Evolutionary conservation across 805 yeast species (phyloP).

Genomic region (Yueomyces sinensis): DNA sequence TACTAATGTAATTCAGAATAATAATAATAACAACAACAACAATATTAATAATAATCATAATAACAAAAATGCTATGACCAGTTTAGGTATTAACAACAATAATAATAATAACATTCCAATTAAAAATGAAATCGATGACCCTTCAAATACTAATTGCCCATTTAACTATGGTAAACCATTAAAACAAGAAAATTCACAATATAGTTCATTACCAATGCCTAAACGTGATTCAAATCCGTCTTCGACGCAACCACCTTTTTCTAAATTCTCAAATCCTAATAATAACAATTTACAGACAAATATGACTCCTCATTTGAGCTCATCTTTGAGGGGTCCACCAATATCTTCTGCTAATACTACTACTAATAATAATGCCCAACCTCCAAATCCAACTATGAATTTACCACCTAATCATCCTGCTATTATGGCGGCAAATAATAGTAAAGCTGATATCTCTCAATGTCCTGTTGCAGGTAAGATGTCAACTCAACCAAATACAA

Average conservation of each 20-base stretch:
- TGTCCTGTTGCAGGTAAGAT: neutral
- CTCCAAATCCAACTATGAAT: neutral
- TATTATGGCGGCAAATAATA: constrained; percentile 2
- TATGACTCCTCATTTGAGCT: neutral
- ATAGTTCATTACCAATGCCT: neutral
- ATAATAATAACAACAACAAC: neutral
- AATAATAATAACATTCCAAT: too few species aligned
- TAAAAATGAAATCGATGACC: too few species aligned
- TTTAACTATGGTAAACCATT: neutral
- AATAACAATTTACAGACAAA: neutral
- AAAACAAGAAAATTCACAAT: neutral
- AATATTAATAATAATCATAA: neutral
- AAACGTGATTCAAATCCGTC: neutral
- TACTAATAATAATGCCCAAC: neutral
- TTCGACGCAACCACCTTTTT: too few species aligned
- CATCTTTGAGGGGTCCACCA: neutral
- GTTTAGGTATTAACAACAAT: too few species aligned
- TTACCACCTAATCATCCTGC: constrained; percentile 1
- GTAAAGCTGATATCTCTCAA: neutral
- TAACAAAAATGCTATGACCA: neutral
- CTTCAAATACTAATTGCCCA: neutral
- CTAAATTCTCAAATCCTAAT: neutral
- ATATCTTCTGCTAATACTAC: neutral
- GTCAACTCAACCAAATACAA: neutral
- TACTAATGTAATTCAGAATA: neutral